Evolutionary conservation across 2,329 filamentous ascomycete species (phyloP).

Genomic region (Dactylellina drechsleri): DNA sequence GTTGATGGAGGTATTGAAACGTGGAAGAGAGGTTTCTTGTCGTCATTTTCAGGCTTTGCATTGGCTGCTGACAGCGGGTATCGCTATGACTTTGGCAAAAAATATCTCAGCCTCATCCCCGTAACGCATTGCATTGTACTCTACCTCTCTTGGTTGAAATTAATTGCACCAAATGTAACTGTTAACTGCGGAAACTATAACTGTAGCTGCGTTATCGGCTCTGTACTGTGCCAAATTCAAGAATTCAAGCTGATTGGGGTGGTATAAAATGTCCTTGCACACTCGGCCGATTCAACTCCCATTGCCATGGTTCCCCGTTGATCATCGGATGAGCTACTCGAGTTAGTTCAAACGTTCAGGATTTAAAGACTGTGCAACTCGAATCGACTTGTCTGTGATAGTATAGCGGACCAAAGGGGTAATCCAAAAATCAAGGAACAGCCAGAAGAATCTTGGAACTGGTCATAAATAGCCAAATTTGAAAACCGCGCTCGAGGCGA

Average conservation of each 20-base stretch:
- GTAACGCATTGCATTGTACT: conserved; percentile 4
- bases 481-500: no score
- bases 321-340: conserved; percentile 23
- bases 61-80: no score
- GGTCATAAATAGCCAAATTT: no score
- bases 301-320: conserved; percentile 8
- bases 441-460: no score
- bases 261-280: conserved; percentile 13
- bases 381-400: conserved; percentile 19
- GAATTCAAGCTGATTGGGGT: not conserved
- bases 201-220: not conserved
- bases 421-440: no score
- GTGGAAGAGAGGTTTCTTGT: no score
- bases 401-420: no score
- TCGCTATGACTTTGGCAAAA: not conserved
- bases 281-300: conserved; percentile 28
- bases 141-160: conserved; percentile 6
- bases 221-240: not conserved
- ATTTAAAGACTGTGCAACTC: conserved; percentile 19
- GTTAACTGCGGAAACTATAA: conserved; percentile 6
- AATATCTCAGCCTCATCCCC: conserved; percentile 32
- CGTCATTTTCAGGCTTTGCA: no score
- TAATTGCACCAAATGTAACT: conserved; percentile 9
- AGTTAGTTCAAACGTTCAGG: no score
- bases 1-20: no score